Base-by-base conservation (phyloP, 2,329 filamentous ascomycete species). In the Huntiella omanensis region DNA sequence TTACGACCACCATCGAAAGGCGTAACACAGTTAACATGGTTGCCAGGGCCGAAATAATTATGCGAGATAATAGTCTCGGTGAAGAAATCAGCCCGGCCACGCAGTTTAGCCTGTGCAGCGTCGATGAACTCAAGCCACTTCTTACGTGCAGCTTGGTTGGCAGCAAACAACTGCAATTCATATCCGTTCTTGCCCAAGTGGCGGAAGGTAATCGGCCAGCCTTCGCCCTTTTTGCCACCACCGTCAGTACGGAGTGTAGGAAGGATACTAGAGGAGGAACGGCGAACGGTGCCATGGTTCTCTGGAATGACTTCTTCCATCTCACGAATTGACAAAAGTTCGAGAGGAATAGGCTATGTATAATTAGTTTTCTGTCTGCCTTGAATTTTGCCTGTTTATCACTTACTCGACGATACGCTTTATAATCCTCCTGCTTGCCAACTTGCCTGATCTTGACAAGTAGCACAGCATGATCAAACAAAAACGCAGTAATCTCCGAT, bases 71-170 rank as follows among this genome's bases (percentile, higher is more conserved):
- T 62, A 2, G 67, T 75, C 17, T 81, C 74, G 55, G 83, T 88
- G 65, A 96, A 92, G 69, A 93, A 96, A 54, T 86, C 80, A 49
- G 91, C 85, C 50, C 85, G 85, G 22, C 87, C 80, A 53, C 86
- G 76, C 49, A 98, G 70, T 51, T 82, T 83, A 55, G 83, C 77
- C 61, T 98, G 92, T 53, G 94, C 86, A 43, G 77, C 73, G 56
- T 94, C 85, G 55, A 98, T 95, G 57, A 84, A 80, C 63, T 98
- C 87, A 59, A 98, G 85, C 80, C 91, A 98, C 63, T 96, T 98
- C 60, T 88, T 84, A 49, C 91, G 75, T 19, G 85, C 83, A 6
- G 84, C 81, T 54, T 84, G 80, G 49, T 84, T 92, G 7, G 80
- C 77, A 40, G 86, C 88, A 61, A 81, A 96, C 4, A 98, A 70